A percentile compares a stretch with the other conserved stretches of the same genome.
These are phyloP conservation scores for Sicyos baderoa DNA, from an alignment of 306 rosid species.

Conservation along the genomic window DNA sequence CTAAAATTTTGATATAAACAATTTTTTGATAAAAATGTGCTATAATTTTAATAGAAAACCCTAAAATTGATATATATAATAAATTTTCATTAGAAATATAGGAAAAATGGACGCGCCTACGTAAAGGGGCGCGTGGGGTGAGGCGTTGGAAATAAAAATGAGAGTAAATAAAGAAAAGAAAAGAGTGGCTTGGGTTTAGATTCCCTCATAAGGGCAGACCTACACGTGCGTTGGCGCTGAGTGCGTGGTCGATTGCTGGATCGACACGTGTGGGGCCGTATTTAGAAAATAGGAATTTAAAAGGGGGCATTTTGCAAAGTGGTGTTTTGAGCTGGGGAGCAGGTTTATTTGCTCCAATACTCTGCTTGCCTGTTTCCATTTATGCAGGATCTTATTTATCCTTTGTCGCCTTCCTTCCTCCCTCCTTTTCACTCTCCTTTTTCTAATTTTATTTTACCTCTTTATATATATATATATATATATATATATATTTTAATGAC, in stretches of 20 bases:
- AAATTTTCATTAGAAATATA: no score
- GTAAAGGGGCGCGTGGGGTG: neutral
- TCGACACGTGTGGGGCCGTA: constrained; percentile 17
- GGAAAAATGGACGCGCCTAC: neutral
- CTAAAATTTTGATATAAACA: no score
- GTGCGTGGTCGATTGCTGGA: neutral
- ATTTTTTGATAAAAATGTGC: no score
- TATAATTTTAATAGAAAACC: no score
- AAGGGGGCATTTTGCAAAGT: constrained; percentile 15
- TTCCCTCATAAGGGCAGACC: neutral
- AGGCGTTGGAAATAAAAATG: neutral
- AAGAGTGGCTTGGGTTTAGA: neutral
- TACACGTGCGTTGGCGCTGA: constrained; percentile 22
- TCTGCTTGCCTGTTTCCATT: constrained; percentile 15
- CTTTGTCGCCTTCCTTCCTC: constrained; percentile 6
- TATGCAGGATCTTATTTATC: constrained; percentile 9
- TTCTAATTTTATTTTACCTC: neutral
- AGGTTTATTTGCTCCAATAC: constrained; percentile 27
- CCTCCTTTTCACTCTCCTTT: neutral
- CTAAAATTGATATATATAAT: no score
- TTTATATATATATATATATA: no score
- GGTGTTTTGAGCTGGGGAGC: constrained; percentile 46
- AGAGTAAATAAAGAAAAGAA: neutral
- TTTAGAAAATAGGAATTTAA: neutral
- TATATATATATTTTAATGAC: no score